phyloP scores from a whole-genome alignment of 2,329 filamentous ascomycete genomes.

The Aspergillus tanneri region DNA sequence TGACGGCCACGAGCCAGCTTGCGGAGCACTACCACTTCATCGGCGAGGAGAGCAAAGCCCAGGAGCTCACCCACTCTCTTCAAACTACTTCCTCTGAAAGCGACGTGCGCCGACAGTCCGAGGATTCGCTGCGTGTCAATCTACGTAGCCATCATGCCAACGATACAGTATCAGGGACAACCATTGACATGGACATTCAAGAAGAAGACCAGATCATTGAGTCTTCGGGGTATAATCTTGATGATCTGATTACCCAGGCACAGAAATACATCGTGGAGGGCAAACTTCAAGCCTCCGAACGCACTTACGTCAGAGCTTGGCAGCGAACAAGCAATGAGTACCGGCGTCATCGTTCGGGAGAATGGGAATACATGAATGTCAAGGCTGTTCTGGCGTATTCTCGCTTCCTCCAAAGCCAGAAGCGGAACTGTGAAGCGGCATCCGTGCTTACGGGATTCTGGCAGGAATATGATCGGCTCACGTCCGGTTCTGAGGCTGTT shows the following conservation, averaged over 20 bases:
- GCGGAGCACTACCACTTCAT: constrained; percentile 50
- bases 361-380: constrained; percentile 52
- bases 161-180: constrained; percentile 13
- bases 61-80: constrained; percentile 35
- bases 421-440: constrained; percentile 46
- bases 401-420: constrained; percentile 48
- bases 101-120: constrained; percentile 21
- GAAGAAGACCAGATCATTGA: constrained; percentile 42
- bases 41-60: constrained; percentile 48
- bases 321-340: constrained; percentile 50
- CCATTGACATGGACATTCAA: constrained; percentile 37
- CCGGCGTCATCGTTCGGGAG: constrained; percentile 42
- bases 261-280: constrained; percentile 38
- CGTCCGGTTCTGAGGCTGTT: constrained; percentile 40
- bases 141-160: constrained; percentile 27
- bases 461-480: constrained; percentile 51
- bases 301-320: constrained; percentile 53
- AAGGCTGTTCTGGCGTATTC: constrained; percentile 49
- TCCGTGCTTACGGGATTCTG: constrained; percentile 49
- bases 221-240: constrained; percentile 32
- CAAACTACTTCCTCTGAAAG: constrained; percentile 21
- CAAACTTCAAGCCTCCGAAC: constrained; percentile 43
- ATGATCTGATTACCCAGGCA: constrained; percentile 39
- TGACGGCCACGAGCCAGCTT: constrained; percentile 47
- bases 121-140: constrained; percentile 30